Evolutionary conservation across 192 early-diverging fungal genomes (phyloP).

Genomic region (Diversispora eburnea): DNA sequence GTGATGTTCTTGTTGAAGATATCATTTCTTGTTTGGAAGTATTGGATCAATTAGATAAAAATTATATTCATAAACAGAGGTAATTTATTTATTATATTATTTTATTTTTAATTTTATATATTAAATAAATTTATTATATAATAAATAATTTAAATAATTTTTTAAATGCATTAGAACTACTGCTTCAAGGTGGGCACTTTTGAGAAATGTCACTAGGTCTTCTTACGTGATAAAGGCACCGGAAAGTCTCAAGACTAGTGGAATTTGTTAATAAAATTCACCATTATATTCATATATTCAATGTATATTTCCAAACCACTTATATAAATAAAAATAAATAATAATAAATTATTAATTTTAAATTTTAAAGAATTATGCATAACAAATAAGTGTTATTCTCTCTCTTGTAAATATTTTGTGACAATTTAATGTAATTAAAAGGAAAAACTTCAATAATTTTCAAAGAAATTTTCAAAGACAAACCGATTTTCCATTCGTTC

Average conservation of each 20-base stretch:
- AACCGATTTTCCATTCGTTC: too few relatives aligned
- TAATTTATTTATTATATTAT: neutral
- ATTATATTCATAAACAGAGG: neutral
- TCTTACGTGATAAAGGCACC: neutral
- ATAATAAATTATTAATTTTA: too few relatives aligned
- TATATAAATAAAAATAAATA: too few relatives aligned
- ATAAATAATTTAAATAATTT: neutral
- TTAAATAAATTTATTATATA: neutral
- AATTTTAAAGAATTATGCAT: too few relatives aligned
- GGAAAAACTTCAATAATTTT: too few relatives aligned
- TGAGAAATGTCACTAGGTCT: neutral
- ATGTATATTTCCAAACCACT: too few relatives aligned
- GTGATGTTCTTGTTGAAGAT: neutral
- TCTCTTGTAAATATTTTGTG: too few relatives aligned
- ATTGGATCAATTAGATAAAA: conserved; percentile 13
- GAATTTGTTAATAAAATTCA: neutral
- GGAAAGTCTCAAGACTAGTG: neutral
- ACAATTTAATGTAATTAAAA: too few relatives aligned
- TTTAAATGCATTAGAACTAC: neutral
- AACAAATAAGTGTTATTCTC: too few relatives aligned
- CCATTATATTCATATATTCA: too few relatives aligned
- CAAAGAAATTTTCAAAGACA: too few relatives aligned
- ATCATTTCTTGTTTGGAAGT: neutral
- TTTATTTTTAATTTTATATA: neutral
- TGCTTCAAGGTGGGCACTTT: neutral